These are phyloP conservation scores for Butyriboletus regius DNA, from an alignment of 1,284 basidiomycete species.

Conservation along the genomic window DNA sequence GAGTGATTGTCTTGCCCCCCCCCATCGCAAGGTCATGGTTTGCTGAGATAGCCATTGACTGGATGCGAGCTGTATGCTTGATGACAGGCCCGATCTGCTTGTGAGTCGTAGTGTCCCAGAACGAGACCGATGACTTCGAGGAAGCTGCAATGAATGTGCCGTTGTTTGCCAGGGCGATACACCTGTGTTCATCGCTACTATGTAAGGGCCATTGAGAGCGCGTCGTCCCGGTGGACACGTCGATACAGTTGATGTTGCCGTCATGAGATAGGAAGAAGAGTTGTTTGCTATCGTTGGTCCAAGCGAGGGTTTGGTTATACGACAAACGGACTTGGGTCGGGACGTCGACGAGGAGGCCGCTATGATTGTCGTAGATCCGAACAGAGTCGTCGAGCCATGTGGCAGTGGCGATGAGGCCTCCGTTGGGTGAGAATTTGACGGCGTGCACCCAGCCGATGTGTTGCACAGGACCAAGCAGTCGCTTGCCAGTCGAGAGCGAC, in stretches of 20 bases:
- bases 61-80: too few species aligned
- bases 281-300: background rate
- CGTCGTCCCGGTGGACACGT: background rate
- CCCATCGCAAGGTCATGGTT: too few species aligned
- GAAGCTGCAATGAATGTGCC: background rate
- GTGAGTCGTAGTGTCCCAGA: background rate
- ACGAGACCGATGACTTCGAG: background rate
- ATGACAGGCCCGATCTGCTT: background rate
- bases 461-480: constrained; percentile 1
- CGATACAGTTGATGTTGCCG: background rate
- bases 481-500: constrained; percentile 4
- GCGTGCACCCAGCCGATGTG: too few species aligned
- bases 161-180: background rate
- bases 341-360: background rate
- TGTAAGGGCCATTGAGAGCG: background rate
- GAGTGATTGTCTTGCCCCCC: too few species aligned
- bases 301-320: background rate
- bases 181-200: background rate
- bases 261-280: background rate
- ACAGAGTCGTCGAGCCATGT: background rate
- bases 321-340: background rate
- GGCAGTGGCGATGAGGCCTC: background rate
- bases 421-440: constrained; percentile 8
- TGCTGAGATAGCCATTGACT: too few species aligned
- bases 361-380: background rate